Percentiles rank a stretch among this genome's conserved stretches.
phyloP scores from a whole-genome alignment of 1,139 yeast species.

The Zygosaccharomyces sapae region DNA sequence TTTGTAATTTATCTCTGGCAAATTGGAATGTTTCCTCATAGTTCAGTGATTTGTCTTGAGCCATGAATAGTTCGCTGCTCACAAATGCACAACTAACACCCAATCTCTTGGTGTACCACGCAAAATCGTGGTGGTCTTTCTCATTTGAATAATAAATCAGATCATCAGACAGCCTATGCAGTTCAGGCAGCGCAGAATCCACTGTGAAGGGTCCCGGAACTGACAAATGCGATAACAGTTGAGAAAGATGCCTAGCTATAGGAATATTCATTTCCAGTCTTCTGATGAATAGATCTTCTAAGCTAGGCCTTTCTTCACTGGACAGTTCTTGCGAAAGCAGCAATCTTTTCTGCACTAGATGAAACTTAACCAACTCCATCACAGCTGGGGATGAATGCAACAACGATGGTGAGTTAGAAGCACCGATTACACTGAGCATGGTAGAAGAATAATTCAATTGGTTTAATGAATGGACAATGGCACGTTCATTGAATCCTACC shows the following conservation, averaged over 20 bases:
- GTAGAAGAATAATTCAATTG: constrained; percentile 64
- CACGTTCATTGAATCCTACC: constrained; percentile 61
- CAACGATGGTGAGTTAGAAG: constrained; percentile 33
- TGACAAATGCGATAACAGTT: constrained; percentile 35
- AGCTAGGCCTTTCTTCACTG: constrained; percentile 27
- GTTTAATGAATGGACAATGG: constrained; percentile 59
- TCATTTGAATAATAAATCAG: constrained; percentile 78
- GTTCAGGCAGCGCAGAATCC: constrained; percentile 48
- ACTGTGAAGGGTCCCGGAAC: constrained; percentile 37
- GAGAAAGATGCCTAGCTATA: constrained; percentile 42
- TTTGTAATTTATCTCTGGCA: constrained; percentile 58
- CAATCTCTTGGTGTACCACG: constrained; percentile 88
- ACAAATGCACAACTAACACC: constrained; percentile 68
- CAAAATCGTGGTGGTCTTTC: constrained; percentile 65
- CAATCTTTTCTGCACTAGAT: constrained; percentile 56
- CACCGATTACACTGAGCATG: constrained; percentile 54
- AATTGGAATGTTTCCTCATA: constrained; percentile 58
- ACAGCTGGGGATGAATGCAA: constrained; percentile 44
- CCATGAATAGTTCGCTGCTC: constrained; percentile 72
- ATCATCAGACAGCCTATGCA: constrained; percentile 77
- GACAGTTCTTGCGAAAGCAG: constrained; percentile 37
- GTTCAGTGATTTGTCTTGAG: constrained; percentile 62
- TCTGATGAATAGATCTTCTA: constrained; percentile 50
- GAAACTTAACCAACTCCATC: constrained; percentile 62
- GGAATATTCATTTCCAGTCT: constrained; percentile 64